Base-by-base conservation (phyloP, 352 stramenopile species). In the Globisporangium perplexum region DNA sequence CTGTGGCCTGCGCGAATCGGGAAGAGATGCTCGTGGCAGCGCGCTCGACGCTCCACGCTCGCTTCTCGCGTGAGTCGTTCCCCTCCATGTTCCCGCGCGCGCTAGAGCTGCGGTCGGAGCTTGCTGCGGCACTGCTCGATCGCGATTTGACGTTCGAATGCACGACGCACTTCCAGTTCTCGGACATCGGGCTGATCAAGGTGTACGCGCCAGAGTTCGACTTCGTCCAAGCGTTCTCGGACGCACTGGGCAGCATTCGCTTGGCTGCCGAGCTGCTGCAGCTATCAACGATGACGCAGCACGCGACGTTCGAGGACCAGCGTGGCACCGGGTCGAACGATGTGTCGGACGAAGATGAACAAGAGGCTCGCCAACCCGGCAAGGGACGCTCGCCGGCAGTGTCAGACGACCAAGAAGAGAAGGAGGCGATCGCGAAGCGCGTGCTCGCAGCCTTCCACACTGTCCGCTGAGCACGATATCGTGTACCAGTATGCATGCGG, bases 81-180 rank as follows among this genome's bases (percentile, higher is more conserved):
- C 7, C 50, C 18, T 31, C 50, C 24, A 50, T 64, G 39, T 68
- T 68, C 46, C 60, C 55, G 0, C 20, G 30, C 5, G 50, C 48
- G 23, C 18, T 53, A 17, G 10, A 30, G 1, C 31, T 43, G 17
- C 24, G 33, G 22, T 20, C 46, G 6, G 52, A 58, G 10, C 23
- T 66, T 5, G 35, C 24, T 2, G 36, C 22, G 14, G 42, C 31
- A 20, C 26, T 66, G 17, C 14, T 58, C 14, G 48, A 49, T 15
- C 47, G 42, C 0, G 53, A 65, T 10, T 35, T 65, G n/a, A 45
- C 45, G 31, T 57, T 57, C 43, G 33, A 57, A 24, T 62, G 53
- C 23, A 23, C 30, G 22, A 53, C 59, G 24, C 53, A 50, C 24
- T 54, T 61, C 20, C 44, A 28, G 14, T 65, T 65, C 36, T 47